These are phyloP conservation scores for Yamadazyma ubonensis DNA, from an alignment of 805 yeast species.

Conservation along the genomic window DNA sequence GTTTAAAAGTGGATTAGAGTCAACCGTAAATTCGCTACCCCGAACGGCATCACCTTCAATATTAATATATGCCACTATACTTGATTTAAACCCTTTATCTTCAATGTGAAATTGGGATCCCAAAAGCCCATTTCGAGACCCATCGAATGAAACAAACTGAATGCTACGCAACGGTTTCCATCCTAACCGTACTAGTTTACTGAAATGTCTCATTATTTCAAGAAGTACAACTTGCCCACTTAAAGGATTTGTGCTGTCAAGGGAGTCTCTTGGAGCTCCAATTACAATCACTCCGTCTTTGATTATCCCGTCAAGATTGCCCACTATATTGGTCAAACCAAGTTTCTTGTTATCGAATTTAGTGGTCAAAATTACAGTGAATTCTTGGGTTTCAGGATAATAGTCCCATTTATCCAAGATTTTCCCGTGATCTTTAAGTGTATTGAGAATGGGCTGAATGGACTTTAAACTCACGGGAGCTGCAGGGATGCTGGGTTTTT, in stretches of 20 bases:
- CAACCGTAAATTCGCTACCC: conserved; percentile 36
- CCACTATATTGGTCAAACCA: conserved; percentile 31
- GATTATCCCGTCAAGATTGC: conserved; percentile 34
- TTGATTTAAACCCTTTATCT: conserved; percentile 15
- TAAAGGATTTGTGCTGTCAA: conserved; percentile 35
- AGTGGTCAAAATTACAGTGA: conserved; percentile 18
- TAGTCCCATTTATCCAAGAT: conserved; percentile 25
- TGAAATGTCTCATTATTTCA: conserved; percentile 38
- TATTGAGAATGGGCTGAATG: conserved; percentile 25
- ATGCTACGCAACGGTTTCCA: conserved; percentile 44
- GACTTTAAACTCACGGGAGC: conserved; percentile 29
- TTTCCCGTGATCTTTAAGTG: conserved; percentile 15
- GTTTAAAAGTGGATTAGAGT: conserved; percentile 36
- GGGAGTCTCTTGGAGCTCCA: conserved; percentile 41
- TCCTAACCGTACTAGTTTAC: conserved; percentile 30
- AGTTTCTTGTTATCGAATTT: conserved; percentile 13
- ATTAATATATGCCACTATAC: conserved; percentile 34
- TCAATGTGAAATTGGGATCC: conserved; percentile 28
- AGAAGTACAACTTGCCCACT: conserved; percentile 40
- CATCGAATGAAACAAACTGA: conserved; percentile 44
- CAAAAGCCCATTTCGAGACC: conserved; percentile 30
- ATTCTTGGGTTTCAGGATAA: conserved; percentile 18
- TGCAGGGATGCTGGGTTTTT: conserved; percentile 19
- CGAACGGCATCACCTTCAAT: conserved; percentile 39
- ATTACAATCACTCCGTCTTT: conserved; percentile 40